Evolutionary conservation across 768 basidiomycete species (phyloP).

Genomic region (Tulasnella sp.): DNA sequence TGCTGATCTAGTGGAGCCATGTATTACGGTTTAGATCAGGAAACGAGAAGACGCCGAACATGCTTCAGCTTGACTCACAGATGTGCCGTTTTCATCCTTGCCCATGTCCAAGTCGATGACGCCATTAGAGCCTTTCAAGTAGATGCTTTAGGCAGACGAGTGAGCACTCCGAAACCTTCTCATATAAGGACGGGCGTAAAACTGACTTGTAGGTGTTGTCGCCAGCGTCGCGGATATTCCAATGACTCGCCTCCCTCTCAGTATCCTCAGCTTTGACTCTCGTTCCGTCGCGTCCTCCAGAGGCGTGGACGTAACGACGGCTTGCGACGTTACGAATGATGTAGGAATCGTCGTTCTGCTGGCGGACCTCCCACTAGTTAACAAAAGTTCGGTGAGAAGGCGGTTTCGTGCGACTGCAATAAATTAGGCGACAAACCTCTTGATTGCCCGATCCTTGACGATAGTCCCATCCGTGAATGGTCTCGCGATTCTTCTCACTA

Average conservation of each 20-base stretch:
- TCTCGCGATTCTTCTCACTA: neutral
- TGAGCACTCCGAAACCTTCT: neutral
- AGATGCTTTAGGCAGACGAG: neutral
- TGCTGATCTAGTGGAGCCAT: neutral
- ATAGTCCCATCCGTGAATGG: slow-evolving; percentile 14
- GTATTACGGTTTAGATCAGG: neutral
- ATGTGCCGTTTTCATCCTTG: neutral
- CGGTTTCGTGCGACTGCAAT: neutral
- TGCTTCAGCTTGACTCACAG: neutral
- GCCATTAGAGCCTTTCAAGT: neutral
- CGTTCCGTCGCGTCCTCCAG: neutral
- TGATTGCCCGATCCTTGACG: neutral
- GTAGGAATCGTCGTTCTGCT: neutral
- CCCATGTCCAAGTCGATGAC: neutral
- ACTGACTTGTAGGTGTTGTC: neutral
- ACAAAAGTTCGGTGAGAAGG: neutral
- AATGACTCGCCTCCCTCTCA: neutral
- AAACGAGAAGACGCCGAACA: neutral
- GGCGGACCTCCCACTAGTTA: neutral
- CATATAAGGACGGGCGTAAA: neutral
- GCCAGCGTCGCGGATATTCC: neutral
- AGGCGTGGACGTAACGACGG: neutral
- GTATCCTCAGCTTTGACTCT: slow-evolving; percentile 1
- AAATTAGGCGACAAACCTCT: neutral
- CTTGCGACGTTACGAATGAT: neutral